Evolutionary conservation across 73 alveolate genomes (phyloP).

Genomic region (Paramecium primaurelia): DNA sequence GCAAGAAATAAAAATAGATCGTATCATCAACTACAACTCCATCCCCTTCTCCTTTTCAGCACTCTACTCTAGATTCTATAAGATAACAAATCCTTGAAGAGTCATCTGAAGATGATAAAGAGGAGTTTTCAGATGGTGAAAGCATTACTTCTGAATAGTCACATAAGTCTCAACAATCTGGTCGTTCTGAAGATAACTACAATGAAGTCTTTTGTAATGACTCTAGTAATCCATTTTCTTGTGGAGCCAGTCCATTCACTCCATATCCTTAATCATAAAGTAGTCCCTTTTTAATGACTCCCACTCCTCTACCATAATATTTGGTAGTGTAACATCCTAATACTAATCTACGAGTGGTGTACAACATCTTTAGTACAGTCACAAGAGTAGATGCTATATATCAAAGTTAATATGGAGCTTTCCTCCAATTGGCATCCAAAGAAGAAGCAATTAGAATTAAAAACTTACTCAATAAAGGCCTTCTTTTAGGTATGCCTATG

Average conservation of each 20-base stretch:
- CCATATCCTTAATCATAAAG: background rate
- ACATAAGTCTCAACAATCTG: background rate
- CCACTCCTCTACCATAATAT: background rate
- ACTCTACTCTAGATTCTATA: background rate
- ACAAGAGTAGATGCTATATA: background rate
- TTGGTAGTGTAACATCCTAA: constrained; percentile 16
- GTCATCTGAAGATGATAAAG: background rate
- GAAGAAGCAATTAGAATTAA: constrained; percentile 18
- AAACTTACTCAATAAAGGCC: background rate
- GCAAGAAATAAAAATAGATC: background rate
- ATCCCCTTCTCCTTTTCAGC: constrained; percentile 1
- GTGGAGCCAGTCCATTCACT: background rate
- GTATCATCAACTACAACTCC: background rate
- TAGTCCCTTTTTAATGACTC: background rate
- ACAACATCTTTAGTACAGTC: constrained; percentile 25
- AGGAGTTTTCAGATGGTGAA: constrained; percentile 17
- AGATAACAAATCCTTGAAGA: background rate
- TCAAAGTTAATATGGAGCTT: background rate
- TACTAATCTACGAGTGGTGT: constrained; percentile 31
- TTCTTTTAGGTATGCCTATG: constrained; percentile 24
- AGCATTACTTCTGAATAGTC: background rate
- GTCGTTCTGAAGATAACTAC: background rate
- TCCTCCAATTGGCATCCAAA: background rate
- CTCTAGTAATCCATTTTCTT: background rate
- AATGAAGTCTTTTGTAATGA: constrained; percentile 7